Conservation (phyloP, 2,329 filamentous ascomycete genomes). For the Talaromyces verruculosus region DNA sequence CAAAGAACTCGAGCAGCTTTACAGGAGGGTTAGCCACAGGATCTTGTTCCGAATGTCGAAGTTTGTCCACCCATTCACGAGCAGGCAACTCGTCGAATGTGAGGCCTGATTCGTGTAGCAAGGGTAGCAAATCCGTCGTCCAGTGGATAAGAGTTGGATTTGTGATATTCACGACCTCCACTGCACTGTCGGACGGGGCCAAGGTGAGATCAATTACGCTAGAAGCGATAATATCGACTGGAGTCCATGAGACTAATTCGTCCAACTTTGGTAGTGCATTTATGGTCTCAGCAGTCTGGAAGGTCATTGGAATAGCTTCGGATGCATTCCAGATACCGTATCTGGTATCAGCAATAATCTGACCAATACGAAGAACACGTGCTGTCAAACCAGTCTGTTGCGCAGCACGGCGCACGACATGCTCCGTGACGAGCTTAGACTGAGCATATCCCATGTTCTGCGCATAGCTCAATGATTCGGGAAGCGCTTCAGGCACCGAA, state of each 20-base stretch:
- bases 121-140: conserved; percentile 52
- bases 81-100: conserved; percentile 31
- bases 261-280: neutral
- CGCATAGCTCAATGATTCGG: neutral
- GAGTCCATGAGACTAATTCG: neutral
- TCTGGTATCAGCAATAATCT: conserved; percentile 51
- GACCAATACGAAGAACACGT: conserved; percentile 50
- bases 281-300: conserved; percentile 37
- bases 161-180: conserved; percentile 46
- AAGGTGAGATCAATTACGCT: conserved; percentile 26
- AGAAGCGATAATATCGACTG: neutral
- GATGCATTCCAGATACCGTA: conserved; percentile 53
- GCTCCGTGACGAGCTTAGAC: conserved; percentile 4
- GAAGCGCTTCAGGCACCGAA: conserved; percentile 36
- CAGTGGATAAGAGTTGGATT: conserved; percentile 49
- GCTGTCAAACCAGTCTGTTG: conserved; percentile 33
- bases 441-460: neutral
- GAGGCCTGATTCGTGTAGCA: conserved; percentile 49
- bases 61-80: conserved; percentile 33
- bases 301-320: conserved; percentile 55
- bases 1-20: conserved; percentile 56
- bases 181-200: conserved; percentile 20
- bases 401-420: conserved; percentile 38
- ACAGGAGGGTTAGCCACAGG: conserved; percentile 52
- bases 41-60: conserved; percentile 51